phyloP scores from a whole-genome alignment of 352 stramenopile species.

The Phytopythium helicoides region DNA sequence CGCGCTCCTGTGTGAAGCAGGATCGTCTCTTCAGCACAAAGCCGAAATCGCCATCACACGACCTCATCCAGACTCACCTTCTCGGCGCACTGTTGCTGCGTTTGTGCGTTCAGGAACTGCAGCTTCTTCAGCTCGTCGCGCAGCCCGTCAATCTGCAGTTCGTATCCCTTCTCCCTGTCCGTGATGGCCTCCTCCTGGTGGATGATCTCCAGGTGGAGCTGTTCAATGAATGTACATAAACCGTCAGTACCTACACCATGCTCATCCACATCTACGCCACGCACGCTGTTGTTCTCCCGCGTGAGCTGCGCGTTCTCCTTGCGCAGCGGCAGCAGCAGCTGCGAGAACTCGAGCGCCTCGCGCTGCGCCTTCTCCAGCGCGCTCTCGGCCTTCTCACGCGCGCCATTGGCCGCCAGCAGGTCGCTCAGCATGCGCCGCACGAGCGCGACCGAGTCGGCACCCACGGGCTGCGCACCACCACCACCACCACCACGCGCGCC shows the following conservation, averaged over 20 bases:
- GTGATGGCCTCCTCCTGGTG: conserved; percentile 75
- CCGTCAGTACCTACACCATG: too few species aligned
- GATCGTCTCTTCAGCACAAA: too few species aligned
- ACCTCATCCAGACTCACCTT: conserved; percentile 66
- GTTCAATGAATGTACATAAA: too few species aligned
- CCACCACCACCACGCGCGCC: background rate
- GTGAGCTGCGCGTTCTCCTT: conserved; percentile 76
- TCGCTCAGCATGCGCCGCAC: conserved; percentile 59
- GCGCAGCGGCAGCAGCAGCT: conserved; percentile 66
- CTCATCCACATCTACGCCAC: too few species aligned
- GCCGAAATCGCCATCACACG: too few species aligned
- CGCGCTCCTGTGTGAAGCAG: conserved; percentile 39
- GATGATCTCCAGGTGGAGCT: conserved; percentile 80
- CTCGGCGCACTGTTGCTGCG: conserved; percentile 42
- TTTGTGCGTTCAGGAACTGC: conserved; percentile 64
- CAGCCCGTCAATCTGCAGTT: conserved; percentile 63
- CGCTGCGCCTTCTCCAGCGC: conserved; percentile 53
- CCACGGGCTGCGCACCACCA: conserved; percentile 34
- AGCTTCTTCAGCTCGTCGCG: conserved; percentile 71
- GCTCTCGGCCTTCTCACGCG: conserved; percentile 29
- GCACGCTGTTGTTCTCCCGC: conserved; percentile 77
- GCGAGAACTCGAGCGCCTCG: conserved; percentile 60
- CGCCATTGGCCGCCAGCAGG: conserved; percentile 29
- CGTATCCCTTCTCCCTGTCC: conserved; percentile 60
- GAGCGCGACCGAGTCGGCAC: conserved; percentile 54